phyloP scores from a whole-genome alignment of 148 eudicot species.

The Diospyros kaki region DNA sequence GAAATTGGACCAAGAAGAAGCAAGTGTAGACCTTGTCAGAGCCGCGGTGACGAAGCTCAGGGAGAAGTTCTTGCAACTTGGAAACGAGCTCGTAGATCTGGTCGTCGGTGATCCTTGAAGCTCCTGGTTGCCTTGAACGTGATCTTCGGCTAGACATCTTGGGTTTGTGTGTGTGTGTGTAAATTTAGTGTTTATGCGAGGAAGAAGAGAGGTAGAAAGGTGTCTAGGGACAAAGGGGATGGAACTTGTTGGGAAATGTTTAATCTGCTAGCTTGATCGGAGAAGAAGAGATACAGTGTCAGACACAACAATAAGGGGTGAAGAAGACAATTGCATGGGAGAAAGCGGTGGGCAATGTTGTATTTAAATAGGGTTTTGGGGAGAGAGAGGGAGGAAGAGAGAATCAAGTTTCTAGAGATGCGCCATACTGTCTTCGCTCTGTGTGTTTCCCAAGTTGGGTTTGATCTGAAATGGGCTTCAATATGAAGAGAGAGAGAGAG shows the following conservation, averaged over 20 bases:
- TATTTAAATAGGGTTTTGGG: conserved; percentile 36
- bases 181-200: background rate
- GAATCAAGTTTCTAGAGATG: conserved; percentile 1
- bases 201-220: background rate
- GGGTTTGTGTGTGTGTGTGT: background rate
- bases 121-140: conserved; percentile 44
- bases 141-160: conserved; percentile 59
- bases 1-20: no score
- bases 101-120: conserved; percentile 50
- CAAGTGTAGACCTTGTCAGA: no score
- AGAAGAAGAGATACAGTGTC: conserved; percentile 14
- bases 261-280: conserved; percentile 12
- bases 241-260: conserved; percentile 7
- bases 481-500: no score
- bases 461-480: background rate
- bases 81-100: conserved; percentile 66
- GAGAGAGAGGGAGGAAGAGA: conserved; percentile 4
- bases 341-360: conserved; percentile 32
- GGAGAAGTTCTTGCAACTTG: conserved; percentile 72
- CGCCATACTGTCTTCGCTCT: background rate
- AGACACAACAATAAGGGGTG: conserved; percentile 5
- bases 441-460: background rate
- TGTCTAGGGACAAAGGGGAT: conserved; percentile 1
- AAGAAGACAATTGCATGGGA: conserved; percentile 44
- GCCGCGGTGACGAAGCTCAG: conserved; percentile 31